Evolutionary conservation across 148 eudicot genomes (phyloP).

Genomic region (Vaccinium vitisidaea): DNA sequence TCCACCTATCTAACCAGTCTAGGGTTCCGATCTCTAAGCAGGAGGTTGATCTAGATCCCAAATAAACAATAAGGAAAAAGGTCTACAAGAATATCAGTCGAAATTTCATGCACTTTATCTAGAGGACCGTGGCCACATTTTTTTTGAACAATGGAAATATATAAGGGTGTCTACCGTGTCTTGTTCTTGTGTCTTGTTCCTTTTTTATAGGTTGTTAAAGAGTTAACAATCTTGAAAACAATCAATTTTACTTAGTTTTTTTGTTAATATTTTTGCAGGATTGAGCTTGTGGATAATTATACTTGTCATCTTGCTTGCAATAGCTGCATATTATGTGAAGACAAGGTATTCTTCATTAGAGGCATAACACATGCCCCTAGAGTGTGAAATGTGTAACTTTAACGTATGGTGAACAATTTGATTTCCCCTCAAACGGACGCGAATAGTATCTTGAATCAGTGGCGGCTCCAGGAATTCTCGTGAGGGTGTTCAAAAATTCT

Average conservation of each 20-base stretch:
- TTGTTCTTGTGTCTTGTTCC: not conserved
- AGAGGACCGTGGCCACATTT: not conserved
- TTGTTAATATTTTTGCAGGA: constrained; percentile 23
- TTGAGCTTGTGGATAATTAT: constrained; percentile 36
- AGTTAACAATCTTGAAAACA: not conserved
- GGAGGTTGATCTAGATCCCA: not conserved
- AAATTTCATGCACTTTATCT: not conserved
- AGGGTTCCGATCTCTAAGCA: not conserved
- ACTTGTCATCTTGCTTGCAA: constrained; percentile 32
- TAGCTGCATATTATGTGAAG: constrained; percentile 24
- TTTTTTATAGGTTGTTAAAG: not conserved
- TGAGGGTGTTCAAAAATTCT: too few relatives aligned
- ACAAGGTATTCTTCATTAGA: constrained; percentile 11
- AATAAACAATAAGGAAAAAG: not conserved
- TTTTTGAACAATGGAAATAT: not conserved
- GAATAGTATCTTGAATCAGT: not conserved
- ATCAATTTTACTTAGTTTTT: not conserved
- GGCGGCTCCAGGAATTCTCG: too few relatives aligned
- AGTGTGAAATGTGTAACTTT: not conserved
- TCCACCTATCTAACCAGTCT: not conserved
- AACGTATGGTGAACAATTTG: not conserved
- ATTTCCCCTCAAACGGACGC: not conserved
- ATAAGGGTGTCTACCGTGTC: too few relatives aligned
- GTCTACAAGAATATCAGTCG: not conserved
- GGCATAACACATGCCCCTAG: not conserved